Base-by-base conservation (phyloP, 192 early-diverging fungal species). In the Linderina pennispora region DNA sequence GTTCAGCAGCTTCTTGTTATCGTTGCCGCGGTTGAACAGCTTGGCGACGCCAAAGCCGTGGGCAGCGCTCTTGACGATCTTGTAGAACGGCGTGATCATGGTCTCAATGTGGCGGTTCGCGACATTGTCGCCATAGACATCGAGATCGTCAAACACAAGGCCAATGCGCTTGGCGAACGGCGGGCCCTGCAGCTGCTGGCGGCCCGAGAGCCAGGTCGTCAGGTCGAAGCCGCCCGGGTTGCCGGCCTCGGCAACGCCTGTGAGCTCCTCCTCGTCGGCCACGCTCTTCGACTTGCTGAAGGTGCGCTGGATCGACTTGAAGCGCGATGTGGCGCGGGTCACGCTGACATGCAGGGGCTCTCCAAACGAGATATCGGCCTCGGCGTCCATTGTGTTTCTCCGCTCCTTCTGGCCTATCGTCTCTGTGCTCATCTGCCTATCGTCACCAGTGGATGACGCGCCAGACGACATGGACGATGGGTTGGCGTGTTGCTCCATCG, bases 1-100 rank as follows among this genome's bases (percentile, higher is more conserved):
- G 28, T 71, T 43, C 15, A 90, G 60, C 36, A 92, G 17, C 49
- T 67, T 34, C 21, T 71, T 45, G 21, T 60, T 20, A 45, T 49
- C 43, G 31, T 28, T 40, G 32, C 19, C 4, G 10, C 23, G 24
- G 35, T 32, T 33, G 16, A 36, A 26, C 10, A 45, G 36, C 34
- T 28, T 23, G 31, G 21, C 18, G 7, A 62, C 24, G n/a, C 67
- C 61, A 32, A 65, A 56, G 2, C 56, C 68, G 23, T 46, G 45
- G 9, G n/a, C 14, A 3, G 40, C 40, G 8, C 34, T 24, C 28
- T 62, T 65, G 7, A 50, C 11, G 1, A 58, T 11, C 43, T 74
- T 61, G 45, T 48, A 66, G 24, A 67, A 21, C 3, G 64, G 62
- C 46, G 71, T 62, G 23, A 61, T 32, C 10, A 74, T 26, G 8